Evolutionary conservation across 2,329 filamentous ascomycete species (phyloP).

Genomic region (Epichloe scottii): DNA sequence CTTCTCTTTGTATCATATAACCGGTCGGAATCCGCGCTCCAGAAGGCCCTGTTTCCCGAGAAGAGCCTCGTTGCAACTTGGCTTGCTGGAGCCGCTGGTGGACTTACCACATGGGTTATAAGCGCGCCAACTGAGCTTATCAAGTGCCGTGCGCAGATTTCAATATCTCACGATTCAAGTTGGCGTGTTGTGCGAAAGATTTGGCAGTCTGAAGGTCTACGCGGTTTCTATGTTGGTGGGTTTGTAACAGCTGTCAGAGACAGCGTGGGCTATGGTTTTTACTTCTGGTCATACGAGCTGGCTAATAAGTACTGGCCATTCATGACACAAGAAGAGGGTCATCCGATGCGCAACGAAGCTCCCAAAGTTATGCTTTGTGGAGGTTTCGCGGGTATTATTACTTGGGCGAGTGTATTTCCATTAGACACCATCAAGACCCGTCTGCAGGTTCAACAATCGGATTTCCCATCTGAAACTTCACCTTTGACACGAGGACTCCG

Average conservation of each 20-base stretch:
- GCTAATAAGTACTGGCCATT: constrained; percentile 46
- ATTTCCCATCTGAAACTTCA: constrained; percentile 1
- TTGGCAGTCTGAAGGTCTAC: constrained; percentile 42
- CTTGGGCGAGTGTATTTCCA: constrained; percentile 85
- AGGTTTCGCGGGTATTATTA: constrained; percentile 73
- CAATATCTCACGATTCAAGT: constrained; percentile 36
- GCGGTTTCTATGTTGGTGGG: constrained; percentile 72
- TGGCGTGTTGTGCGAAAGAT: constrained; percentile 53
- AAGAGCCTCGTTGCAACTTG: constrained; percentile 56
- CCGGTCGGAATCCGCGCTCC: constrained; percentile 46
- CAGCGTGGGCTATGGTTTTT: constrained; percentile 90
- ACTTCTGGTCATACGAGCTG: constrained; percentile 88
- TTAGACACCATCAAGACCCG: constrained; percentile 87
- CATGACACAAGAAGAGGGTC: constrained; percentile 8
- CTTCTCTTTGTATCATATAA: constrained; percentile 87
- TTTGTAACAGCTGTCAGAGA: constrained; percentile 71
- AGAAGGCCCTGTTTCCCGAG: constrained; percentile 7
- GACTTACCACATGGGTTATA: constrained; percentile 73
- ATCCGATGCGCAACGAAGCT: constrained; percentile 30
- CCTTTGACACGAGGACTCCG: not conserved
- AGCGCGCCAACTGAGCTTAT: constrained; percentile 83
- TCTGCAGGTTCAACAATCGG: constrained; percentile 59
- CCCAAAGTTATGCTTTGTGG: constrained; percentile 67
- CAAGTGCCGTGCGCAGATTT: constrained; percentile 75
- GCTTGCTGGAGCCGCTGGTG: constrained; percentile 68